Conservation (phyloP, 2,329 filamentous ascomycete species). For the Diaporthe eres region DNA sequence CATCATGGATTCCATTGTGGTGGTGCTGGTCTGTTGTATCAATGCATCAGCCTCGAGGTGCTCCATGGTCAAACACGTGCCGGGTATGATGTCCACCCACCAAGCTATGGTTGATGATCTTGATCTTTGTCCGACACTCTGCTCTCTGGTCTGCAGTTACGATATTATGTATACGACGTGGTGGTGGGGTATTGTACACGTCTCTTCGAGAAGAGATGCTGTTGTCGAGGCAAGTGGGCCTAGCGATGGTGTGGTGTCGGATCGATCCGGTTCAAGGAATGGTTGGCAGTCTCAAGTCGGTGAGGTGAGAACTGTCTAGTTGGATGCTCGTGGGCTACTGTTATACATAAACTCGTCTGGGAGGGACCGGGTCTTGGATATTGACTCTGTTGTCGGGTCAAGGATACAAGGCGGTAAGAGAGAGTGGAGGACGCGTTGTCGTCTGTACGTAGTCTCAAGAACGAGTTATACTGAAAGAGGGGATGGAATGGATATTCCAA, state of each 20-base stretch:
- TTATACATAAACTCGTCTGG: constrained; percentile 54
- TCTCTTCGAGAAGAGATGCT: constrained; percentile 45
- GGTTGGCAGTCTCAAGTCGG: constrained; percentile 57
- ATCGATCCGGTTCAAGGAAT: constrained; percentile 57
- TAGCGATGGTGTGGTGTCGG: constrained; percentile 55
- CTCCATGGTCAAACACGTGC: neutral
- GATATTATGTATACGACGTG: constrained; percentile 49
- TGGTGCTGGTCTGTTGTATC: constrained; percentile 43
- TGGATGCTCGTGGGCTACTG: constrained; percentile 48
- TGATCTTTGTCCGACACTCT: constrained; percentile 37
- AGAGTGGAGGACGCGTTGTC: constrained; percentile 45
- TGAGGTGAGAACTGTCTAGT: constrained; percentile 47
- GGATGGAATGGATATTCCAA: constrained; percentile 59
- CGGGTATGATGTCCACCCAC: constrained; percentile 35
- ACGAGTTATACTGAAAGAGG: constrained; percentile 58
- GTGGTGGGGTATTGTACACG: constrained; percentile 49
- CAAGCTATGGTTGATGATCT: constrained; percentile 30
- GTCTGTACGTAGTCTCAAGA: constrained; percentile 43
- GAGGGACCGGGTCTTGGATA: constrained; percentile 41
- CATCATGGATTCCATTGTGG: constrained; percentile 77
- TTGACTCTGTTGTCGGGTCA: constrained; percentile 38
- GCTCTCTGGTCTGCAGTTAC: constrained; percentile 41
- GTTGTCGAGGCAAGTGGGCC: constrained; percentile 49
- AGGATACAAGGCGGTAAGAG: constrained; percentile 38
- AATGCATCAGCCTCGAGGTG: constrained; percentile 43